Evolutionary conservation across 345 rosid species (phyloP).

Genomic region (Aquilaria sinensis): DNA sequence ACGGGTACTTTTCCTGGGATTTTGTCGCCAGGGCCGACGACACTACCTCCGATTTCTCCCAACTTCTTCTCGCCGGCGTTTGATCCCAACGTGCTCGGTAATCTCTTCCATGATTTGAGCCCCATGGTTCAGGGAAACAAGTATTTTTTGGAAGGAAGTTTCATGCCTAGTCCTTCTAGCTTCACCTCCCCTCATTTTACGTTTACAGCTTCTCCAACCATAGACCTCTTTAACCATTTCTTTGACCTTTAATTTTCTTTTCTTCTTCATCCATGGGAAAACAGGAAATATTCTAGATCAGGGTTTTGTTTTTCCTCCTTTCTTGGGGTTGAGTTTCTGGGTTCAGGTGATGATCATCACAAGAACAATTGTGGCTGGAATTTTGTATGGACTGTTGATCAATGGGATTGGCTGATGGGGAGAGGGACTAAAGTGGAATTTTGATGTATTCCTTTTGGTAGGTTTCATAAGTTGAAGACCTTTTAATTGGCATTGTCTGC

Average conservation of each 20-base stretch:
- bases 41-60: slow-evolving; percentile 54
- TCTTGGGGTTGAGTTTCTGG: not conserved
- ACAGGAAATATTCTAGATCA: not conserved
- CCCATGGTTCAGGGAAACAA: slow-evolving; percentile 39
- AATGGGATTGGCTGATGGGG: not conserved
- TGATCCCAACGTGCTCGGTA: slow-evolving; percentile 35
- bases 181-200: slow-evolving; percentile 30
- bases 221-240: slow-evolving; percentile 62
- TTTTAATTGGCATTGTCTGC: slow-evolving; percentile 19
- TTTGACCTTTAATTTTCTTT: slow-evolving; percentile 37
- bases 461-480: slow-evolving; percentile 22
- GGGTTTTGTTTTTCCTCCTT: not conserved
- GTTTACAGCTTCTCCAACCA: slow-evolving; percentile 38
- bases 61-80: slow-evolving; percentile 55
- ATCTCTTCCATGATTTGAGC: slow-evolving; percentile 54
- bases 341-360: not conserved
- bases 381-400: not conserved
- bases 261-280: not conserved
- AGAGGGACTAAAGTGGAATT: slow-evolving; percentile 11
- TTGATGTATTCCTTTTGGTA: slow-evolving; percentile 11
- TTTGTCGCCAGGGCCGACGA: slow-evolving; percentile 68
- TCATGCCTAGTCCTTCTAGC: slow-evolving; percentile 57
- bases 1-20: slow-evolving; percentile 49
- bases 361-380: not conserved
- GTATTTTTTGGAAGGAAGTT: slow-evolving; percentile 42